Evolutionary conservation across 805 yeast genomes (phyloP), one percentile per base, ranked within the genome.

Genomic region (Dipodascopsis uninucleata): DNA sequence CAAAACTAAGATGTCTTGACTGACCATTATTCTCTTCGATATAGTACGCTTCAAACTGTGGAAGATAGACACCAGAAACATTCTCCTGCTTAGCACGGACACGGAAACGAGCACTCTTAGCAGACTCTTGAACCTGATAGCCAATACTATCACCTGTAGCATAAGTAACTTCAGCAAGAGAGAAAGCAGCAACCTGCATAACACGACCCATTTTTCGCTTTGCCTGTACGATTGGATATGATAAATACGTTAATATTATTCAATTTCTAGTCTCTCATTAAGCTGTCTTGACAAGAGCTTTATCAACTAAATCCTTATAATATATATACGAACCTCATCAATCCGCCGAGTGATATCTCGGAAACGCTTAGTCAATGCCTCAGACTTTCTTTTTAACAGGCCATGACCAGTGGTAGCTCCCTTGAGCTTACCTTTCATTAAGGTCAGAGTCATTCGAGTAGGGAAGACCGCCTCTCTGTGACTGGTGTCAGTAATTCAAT

Each of bases 331-430:
- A 48, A 65, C 82, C 58, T 87, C 95, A 64, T 93, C 96, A 63
- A 90, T 90, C 66, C 96, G 74, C 64, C 77, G 85, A 14, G 97
- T 88, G 61, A 90, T 90, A 58, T 90, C 98, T 67, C 98, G 81
- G 71, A 90, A 90, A 60, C 98, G 76, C 67, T 89, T 88, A 17
- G 97, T 93, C 63, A 90, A 74, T 0, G 98, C 98, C 69, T 90
- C 98, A 4, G 97, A 88, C 66, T 90, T 90, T 68, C 97, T 79
- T 72, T 90, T 90, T 67, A 90, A 71, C 55, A 90, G 73, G 12
- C 94, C 85, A 66, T 93, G 95, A 28, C 98, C 98, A 62, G 86
- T 95, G 60, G 86, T 89, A 1, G 98, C 98, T 43, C 98, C 98
- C 69, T 89, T 90, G 63, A 93, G 78, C 68, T 93, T 93, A 49